A percentile compares a stretch with the other conserved stretches of the same genome.
These are phyloP conservation scores for Candida chilensis DNA, from an alignment of 805 yeast species.

Conservation along the genomic window DNA sequence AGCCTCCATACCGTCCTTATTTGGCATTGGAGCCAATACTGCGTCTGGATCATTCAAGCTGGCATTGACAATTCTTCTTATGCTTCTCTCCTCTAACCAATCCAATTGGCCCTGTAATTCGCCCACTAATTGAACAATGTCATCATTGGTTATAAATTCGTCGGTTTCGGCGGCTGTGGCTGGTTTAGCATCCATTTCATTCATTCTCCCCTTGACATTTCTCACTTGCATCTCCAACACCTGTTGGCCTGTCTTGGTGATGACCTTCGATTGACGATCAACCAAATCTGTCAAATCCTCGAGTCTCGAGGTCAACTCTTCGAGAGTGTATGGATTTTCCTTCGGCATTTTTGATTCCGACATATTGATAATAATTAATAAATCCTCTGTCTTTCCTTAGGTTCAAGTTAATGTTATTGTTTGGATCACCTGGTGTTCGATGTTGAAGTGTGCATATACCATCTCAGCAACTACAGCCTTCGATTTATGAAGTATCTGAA, in stretches of 20 bases:
- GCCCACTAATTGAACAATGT: constrained; percentile 76
- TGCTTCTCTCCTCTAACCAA: constrained; percentile 64
- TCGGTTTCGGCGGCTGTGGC: constrained; percentile 26
- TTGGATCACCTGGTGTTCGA: too few species aligned
- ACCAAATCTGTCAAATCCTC: constrained; percentile 42
- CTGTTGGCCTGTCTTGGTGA: constrained; percentile 75
- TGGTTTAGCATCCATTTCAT: constrained; percentile 10
- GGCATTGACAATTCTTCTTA: constrained; percentile 62
- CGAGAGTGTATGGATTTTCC: too few species aligned
- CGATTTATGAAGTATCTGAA: too few species aligned
- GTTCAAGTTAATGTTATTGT: too few species aligned
- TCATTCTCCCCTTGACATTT: constrained; percentile 34
- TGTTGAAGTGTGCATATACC: too few species aligned
- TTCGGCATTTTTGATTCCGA: too few species aligned
- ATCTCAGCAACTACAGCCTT: too few species aligned
- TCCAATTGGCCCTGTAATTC: constrained; percentile 88
- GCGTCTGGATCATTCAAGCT: constrained; percentile 30
- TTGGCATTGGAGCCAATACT: constrained; percentile 59
- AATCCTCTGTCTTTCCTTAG: too few species aligned
- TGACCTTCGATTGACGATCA: constrained; percentile 53
- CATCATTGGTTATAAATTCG: constrained; percentile 73
- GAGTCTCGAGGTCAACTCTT: too few species aligned
- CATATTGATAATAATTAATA: too few species aligned
- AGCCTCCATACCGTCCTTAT: constrained; percentile 72
- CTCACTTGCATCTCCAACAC: constrained; percentile 59